Percentiles rank a stretch among this genome's conserved stretches.
Evolutionary conservation across 306 rosid genomes (phyloP).

Genomic region (Herpetospermum pedunculosum): DNA sequence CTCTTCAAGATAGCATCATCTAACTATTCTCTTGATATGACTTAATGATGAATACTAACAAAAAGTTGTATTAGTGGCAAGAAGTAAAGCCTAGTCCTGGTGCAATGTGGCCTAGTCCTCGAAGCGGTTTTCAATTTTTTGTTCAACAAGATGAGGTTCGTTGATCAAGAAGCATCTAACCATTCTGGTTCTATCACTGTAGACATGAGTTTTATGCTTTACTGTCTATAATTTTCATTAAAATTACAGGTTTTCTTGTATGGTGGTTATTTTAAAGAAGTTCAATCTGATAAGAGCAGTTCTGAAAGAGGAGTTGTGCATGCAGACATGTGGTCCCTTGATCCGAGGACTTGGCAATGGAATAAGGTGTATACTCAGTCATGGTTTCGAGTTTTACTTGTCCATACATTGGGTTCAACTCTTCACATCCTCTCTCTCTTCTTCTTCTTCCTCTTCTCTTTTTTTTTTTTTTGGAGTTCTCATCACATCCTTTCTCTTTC

Average conservation of each 20-base stretch:
- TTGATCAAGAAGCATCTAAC: slow-evolving; percentile 18
- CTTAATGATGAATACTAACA: neutral
- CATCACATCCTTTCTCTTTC: neutral
- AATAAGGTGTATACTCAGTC: slow-evolving; percentile 46
- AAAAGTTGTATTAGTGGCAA: slow-evolving; percentile 65
- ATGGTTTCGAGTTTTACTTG: neutral
- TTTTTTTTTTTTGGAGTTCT: too few relatives aligned
- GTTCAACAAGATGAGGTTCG: slow-evolving; percentile 88
- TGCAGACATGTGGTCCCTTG: slow-evolving; percentile 93
- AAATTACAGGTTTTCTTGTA: slow-evolving; percentile 71
- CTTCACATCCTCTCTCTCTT: neutral
- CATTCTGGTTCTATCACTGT: neutral
- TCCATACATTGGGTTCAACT: neutral
- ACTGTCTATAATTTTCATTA: neutral
- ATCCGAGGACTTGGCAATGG: slow-evolving; percentile 99
- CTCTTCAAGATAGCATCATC: slow-evolving; percentile 1
- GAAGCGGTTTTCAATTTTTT: slow-evolving; percentile 92
- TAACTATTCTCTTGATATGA: neutral
- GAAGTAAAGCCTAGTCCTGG: slow-evolving; percentile 93
- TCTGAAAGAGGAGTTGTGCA: slow-evolving; percentile 88
- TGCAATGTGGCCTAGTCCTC: slow-evolving; percentile 91
- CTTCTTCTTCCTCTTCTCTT: too few relatives aligned
- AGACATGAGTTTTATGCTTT: neutral
- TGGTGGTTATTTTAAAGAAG: slow-evolving; percentile 97
- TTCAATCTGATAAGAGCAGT: slow-evolving; percentile 59